Evolutionary conservation across 306 rosid species (phyloP).

Genomic region (Myrica gale): DNA sequence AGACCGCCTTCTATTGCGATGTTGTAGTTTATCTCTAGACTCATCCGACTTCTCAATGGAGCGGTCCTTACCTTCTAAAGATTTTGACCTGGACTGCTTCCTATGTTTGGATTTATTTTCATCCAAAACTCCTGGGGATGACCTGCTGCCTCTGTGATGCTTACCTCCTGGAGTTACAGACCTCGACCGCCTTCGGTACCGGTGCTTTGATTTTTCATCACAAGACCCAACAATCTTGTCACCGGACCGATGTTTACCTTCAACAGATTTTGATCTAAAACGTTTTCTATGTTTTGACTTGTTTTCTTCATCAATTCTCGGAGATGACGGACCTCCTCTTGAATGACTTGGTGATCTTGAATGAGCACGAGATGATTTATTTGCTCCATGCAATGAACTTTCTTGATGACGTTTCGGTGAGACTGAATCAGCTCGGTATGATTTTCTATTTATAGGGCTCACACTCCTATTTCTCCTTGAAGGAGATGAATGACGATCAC

Average conservation of each 20-base stretch:
- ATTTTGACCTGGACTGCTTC: slow-evolving; percentile 74
- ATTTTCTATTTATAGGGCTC: slow-evolving; percentile 64
- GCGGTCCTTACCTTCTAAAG: slow-evolving; percentile 55
- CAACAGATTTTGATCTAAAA: slow-evolving; percentile 73
- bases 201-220: slow-evolving; percentile 53
- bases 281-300: slow-evolving; percentile 59
- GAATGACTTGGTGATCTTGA: slow-evolving; percentile 63
- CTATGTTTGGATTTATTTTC: slow-evolving; percentile 61
- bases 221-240: slow-evolving; percentile 49
- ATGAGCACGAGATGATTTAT: slow-evolving; percentile 50
- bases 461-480: slow-evolving; percentile 70
- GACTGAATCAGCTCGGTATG: slow-evolving; percentile 48
- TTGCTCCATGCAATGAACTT: slow-evolving; percentile 63
- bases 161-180: slow-evolving; percentile 65
- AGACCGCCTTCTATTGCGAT: slow-evolving; percentile 60
- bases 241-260: slow-evolving; percentile 41
- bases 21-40: slow-evolving; percentile 49
- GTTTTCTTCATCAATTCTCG: slow-evolving; percentile 59
- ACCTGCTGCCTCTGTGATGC: slow-evolving; percentile 45
- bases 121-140: slow-evolving; percentile 60
- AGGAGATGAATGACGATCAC: slow-evolving; percentile 48
- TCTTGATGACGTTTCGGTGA: slow-evolving; percentile 69
- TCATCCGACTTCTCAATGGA: slow-evolving; percentile 44
- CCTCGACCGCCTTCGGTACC: slow-evolving; percentile 68
- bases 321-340: slow-evolving; percentile 64